Conservation (phyloP, 257 asterid genomes). For the Nicotiana benthamiana region DNA sequence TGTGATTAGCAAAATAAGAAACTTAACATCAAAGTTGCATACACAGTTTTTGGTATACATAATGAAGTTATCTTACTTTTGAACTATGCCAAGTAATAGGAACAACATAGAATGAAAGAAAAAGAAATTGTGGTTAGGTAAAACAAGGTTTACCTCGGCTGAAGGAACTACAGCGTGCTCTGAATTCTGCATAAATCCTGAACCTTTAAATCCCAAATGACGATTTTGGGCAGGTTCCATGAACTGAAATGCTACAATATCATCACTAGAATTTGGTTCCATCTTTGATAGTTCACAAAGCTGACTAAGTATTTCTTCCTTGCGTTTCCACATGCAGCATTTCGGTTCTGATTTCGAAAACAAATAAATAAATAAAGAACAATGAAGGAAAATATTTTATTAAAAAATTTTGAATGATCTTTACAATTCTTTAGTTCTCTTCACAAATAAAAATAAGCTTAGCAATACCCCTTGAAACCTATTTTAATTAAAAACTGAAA, state of each 20-base stretch:
- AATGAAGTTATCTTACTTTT: too few relatives aligned
- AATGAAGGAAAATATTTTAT: background rate
- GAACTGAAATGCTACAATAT: slow-evolving; percentile 29
- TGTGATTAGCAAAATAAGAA: too few relatives aligned
- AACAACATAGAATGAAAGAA: background rate
- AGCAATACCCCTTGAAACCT: too few relatives aligned
- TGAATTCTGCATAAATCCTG: slow-evolving; percentile 15
- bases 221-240: slow-evolving; percentile 24
- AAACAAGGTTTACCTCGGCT: slow-evolving; percentile 36
- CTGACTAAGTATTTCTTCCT: slow-evolving; percentile 69
- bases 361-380: background rate
- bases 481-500: too few relatives aligned
- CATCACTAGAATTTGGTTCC: slow-evolving; percentile 52
- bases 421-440: too few relatives aligned
- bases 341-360: slow-evolving; percentile 55
- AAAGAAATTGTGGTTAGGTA: background rate
- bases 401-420: too few relatives aligned
- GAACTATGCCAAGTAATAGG: background rate
- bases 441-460: too few relatives aligned
- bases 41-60: too few relatives aligned
- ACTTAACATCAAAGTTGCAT: too few relatives aligned
- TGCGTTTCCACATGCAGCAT: slow-evolving; percentile 70
- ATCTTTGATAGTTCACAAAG: slow-evolving; percentile 59
- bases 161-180: slow-evolving; percentile 33
- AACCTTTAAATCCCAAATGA: slow-evolving; percentile 21